Conservation (phyloP, 108 stramenopile species). For the Phaeodactylum tricornutum region DNA sequence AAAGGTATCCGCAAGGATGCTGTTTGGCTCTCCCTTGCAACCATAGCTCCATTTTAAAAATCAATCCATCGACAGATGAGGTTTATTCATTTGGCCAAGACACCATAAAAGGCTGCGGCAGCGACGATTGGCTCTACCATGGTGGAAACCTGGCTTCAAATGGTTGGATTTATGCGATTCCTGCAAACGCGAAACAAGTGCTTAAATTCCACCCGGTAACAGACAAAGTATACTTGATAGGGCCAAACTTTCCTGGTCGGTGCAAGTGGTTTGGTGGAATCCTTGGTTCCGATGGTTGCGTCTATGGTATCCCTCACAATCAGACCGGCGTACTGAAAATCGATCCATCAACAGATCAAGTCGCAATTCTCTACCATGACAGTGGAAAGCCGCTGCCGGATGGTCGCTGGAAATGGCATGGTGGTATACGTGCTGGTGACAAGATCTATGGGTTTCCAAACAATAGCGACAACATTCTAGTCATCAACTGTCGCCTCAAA, state of each 20-base stretch:
- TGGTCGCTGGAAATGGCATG: constrained; percentile 84
- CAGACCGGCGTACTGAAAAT: constrained; percentile 22
- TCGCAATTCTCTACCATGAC: constrained; percentile 29
- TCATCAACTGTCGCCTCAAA: constrained; percentile 30
- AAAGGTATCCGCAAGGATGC: constrained; percentile 18
- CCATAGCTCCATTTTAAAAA: constrained; percentile 53
- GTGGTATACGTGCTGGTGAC: constrained; percentile 50
- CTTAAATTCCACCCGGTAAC: constrained; percentile 65
- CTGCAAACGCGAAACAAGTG: constrained; percentile 57
- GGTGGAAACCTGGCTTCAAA: constrained; percentile 66
- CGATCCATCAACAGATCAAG: constrained; percentile 38
- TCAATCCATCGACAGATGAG: constrained; percentile 50
- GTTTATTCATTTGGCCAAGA: constrained; percentile 30
- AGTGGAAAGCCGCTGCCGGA: constrained; percentile 12
- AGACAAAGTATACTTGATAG: constrained; percentile 46
- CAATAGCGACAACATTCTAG: constrained; percentile 64
- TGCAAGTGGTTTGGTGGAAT: constrained; percentile 90
- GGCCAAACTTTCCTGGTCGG: constrained; percentile 38
- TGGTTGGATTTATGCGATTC: constrained; percentile 78
- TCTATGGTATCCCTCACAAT: constrained; percentile 84
- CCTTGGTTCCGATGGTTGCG: constrained; percentile 63
- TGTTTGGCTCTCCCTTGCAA: constrained; percentile 85
- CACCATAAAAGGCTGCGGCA: constrained; percentile 14
- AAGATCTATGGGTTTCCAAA: constrained; percentile 72
- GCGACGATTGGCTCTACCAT: constrained; percentile 74